Percentiles rank a stretch among this genome's conserved stretches.
These are phyloP conservation scores for Prinsepia uniflora DNA, from an alignment of 306 rosid genomes.

Conservation along the genomic window DNA sequence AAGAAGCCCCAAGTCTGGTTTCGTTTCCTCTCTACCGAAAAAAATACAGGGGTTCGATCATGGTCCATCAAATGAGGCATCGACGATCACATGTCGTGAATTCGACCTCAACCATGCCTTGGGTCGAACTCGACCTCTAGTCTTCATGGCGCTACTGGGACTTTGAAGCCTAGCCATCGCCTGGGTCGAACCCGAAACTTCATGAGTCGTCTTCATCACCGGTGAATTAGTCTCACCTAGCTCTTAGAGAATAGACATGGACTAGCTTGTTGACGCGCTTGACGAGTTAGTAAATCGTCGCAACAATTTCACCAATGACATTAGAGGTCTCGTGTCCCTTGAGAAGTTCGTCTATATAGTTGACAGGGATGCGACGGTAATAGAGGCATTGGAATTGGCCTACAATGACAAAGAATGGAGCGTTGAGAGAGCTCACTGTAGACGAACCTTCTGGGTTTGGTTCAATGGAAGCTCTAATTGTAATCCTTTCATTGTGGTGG, in stretches of 20 bases:
- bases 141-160: too few species aligned
- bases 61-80: too few species aligned
- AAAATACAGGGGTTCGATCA: too few species aligned
- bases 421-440: conserved; percentile 59
- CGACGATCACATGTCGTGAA: too few species aligned
- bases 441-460: conserved; percentile 87
- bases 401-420: conserved; percentile 62
- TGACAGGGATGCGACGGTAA: conserved; percentile 71
- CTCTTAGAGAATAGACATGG: conserved; percentile 68
- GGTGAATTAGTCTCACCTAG: too few species aligned
- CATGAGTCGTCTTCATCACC: too few species aligned
- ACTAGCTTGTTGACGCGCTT: conserved; percentile 92
- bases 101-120: too few species aligned
- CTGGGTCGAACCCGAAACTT: too few species aligned
- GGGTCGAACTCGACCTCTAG: too few species aligned
- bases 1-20: too few species aligned
- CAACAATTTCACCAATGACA: conserved; percentile 62
- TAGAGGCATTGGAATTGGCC: conserved; percentile 68
- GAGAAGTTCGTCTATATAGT: conserved; percentile 64
- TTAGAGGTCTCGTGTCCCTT: conserved; percentile 87
- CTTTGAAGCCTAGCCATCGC: too few species aligned
- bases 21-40: too few species aligned
- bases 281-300: conserved; percentile 74
- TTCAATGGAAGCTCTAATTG: conserved; percentile 47
- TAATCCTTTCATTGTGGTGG: conserved; percentile 38